A percentile compares a stretch with the other conserved stretches of the same genome.
phyloP scores from a whole-genome alignment of 2,329 filamentous ascomycete species.

The Incumbomyces delicatus region DNA sequence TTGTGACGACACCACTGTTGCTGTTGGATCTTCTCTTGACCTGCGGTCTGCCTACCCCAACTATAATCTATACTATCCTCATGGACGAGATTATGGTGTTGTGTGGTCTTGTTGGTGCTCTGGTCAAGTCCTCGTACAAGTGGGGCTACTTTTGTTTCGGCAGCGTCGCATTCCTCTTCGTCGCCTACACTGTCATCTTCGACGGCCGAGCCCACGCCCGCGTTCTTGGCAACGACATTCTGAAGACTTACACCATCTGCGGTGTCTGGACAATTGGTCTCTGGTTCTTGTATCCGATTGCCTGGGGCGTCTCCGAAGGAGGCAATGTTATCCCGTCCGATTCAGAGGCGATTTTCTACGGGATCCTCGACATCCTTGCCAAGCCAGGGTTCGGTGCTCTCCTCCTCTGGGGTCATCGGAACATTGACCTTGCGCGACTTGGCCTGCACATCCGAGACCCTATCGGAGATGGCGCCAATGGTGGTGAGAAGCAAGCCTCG shows the following conservation, averaged over 20 bases:
- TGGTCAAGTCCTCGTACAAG: constrained; percentile 54
- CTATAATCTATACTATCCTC: constrained; percentile 52
- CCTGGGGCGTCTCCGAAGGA: constrained; percentile 55
- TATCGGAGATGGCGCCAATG: constrained; percentile 3
- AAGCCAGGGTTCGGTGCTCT: constrained; percentile 55
- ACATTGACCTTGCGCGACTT: constrained; percentile 49
- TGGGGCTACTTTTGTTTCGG: constrained; percentile 50
- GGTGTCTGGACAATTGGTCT: constrained; percentile 51
- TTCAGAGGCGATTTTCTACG: constrained; percentile 59
- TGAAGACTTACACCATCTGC: constrained; percentile 44
- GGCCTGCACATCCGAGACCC: constrained; percentile 16
- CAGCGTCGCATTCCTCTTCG: constrained; percentile 46
- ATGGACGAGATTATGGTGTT: constrained; percentile 59
- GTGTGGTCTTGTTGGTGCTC: constrained; percentile 56
- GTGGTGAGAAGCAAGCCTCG: constrained; percentile 11
- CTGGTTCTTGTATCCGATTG: constrained; percentile 57
- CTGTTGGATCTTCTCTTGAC: constrained; percentile 55
- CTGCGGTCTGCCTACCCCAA: constrained; percentile 54
- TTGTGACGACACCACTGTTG: constrained; percentile 54
- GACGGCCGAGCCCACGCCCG: constrained; percentile 49
- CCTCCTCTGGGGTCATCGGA: constrained; percentile 53
- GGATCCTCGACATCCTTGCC: constrained; percentile 48
- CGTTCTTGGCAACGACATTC: constrained; percentile 45
- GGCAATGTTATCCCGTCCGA: constrained; percentile 58
- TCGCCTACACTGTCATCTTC: constrained; percentile 50